Conservation (phyloP, 805 yeast species). For the Wickerhamiella parazyma region DNA sequence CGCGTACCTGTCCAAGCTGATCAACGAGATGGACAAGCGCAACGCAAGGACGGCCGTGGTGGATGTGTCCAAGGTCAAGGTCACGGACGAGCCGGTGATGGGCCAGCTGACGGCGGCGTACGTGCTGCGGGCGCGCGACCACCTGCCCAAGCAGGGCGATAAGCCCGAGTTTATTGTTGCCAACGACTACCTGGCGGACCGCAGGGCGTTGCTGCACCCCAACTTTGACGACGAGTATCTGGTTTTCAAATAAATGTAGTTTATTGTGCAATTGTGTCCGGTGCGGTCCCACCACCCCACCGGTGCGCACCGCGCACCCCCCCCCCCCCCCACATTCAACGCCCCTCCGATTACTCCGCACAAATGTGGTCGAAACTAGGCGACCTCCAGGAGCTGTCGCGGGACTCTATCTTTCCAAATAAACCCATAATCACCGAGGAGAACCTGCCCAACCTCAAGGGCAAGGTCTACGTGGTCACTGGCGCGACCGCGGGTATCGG, state of each 20-base stretch:
- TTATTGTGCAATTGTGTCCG: too few relatives aligned
- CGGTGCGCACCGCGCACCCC: background rate
- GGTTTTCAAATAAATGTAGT: background rate
- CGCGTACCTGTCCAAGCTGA: background rate
- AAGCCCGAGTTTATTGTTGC: constrained; percentile 2
- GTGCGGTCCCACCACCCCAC: too few relatives aligned
- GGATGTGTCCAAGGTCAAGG: constrained; percentile 1
- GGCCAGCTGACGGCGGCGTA: constrained; percentile 6
- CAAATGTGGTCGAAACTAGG: background rate
- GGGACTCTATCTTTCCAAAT: constrained; percentile 3
- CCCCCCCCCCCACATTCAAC: background rate
- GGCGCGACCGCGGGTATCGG: constrained; percentile 22
- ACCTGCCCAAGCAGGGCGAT: constrained; percentile 8
- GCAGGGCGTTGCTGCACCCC: constrained; percentile 1
- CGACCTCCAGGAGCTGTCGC: background rate
- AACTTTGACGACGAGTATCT: constrained; percentile 3
- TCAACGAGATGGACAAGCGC: constrained; percentile 6
- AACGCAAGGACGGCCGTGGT: background rate
- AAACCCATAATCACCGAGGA: constrained; percentile 12
- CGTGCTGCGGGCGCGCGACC: background rate
- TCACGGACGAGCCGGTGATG: constrained; percentile 6
- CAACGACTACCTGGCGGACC: constrained; percentile 6
- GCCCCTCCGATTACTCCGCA: background rate
- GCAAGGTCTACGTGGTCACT: constrained; percentile 25
- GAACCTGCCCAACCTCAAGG: constrained; percentile 24